These are phyloP conservation scores for Backusella psychrophila DNA, from an alignment of 192 early-diverging fungal species.

Conservation along the genomic window DNA sequence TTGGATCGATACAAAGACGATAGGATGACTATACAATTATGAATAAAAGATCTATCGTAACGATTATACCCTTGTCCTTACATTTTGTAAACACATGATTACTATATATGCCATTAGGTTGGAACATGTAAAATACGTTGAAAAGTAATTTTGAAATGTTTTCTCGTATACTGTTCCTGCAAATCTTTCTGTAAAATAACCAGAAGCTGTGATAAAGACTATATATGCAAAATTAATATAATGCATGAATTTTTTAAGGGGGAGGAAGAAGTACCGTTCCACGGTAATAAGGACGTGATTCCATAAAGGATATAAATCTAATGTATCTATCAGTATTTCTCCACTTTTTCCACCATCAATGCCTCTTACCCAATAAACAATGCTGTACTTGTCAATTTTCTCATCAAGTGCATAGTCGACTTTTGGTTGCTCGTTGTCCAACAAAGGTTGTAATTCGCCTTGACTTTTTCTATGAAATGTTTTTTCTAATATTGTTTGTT, in stretches of 20 bases:
- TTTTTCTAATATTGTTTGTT: neutral
- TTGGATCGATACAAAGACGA: neutral
- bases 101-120: constrained; percentile 55
- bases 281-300: constrained; percentile 71
- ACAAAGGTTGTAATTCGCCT: neutral
- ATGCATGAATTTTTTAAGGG: neutral
- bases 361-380: constrained; percentile 16
- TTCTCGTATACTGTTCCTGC: constrained; percentile 52
- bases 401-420: neutral
- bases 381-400: constrained; percentile 10
- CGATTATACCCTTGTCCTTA: neutral
- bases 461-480: neutral
- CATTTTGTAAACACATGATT: constrained; percentile 48
- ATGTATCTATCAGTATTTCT: neutral
- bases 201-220: constrained; percentile 77
- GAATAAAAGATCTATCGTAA: neutral
- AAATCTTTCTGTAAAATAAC: constrained; percentile 68
- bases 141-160: constrained; percentile 81
- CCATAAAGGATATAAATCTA: constrained; percentile 70
- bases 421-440: neutral
- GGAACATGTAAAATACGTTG: constrained; percentile 56
- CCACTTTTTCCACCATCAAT: no score
- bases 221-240: neutral
- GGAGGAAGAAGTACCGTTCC: constrained; percentile 56
- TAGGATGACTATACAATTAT: neutral